Conservation (phyloP, 1,139 yeast genomes). For the Yamadazyma spencermartinsiae region DNA sequence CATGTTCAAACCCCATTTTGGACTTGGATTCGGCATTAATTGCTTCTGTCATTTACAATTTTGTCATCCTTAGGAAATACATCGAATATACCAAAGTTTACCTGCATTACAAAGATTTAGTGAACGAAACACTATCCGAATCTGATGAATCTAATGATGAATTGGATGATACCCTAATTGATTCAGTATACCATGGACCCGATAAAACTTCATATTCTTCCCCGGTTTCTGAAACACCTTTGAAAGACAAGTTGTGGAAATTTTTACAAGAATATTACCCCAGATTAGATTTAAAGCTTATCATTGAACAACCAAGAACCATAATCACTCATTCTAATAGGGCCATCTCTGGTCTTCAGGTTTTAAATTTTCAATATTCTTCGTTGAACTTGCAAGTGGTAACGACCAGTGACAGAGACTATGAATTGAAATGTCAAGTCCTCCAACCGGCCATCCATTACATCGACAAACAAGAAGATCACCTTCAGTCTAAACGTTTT, state of each 20-base stretch:
- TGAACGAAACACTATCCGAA: constrained; percentile 9
- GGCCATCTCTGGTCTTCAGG: constrained; percentile 22
- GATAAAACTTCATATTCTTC: too few relatives aligned
- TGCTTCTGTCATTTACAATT: constrained; percentile 40
- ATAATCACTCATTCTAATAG: constrained; percentile 32
- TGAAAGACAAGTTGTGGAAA: constrained; percentile 17
- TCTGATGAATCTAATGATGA: constrained; percentile 9
- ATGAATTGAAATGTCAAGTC: constrained; percentile 37
- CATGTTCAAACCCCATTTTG: constrained; percentile 49
- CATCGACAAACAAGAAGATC: constrained; percentile 23
- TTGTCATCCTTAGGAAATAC: constrained; percentile 34
- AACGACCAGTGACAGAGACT: constrained; percentile 37
- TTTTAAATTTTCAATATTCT: constrained; percentile 40
- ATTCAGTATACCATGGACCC: neutral
- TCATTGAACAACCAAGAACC: constrained; percentile 45
- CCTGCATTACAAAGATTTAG: constrained; percentile 13
- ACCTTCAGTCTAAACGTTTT: constrained; percentile 9
- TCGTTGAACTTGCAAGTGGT: constrained; percentile 37
- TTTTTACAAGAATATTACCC: constrained; percentile 48
- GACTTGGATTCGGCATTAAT: constrained; percentile 49
- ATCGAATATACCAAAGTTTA: constrained; percentile 25
- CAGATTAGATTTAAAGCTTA: constrained; percentile 37
- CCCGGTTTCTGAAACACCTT: constrained; percentile 9
- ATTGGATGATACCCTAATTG: constrained; percentile 8
- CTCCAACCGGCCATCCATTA: constrained; percentile 35